phyloP scores from a whole-genome alignment of 495 filamentous ascomycete genomes.

The Penicillium diatomitis region DNA sequence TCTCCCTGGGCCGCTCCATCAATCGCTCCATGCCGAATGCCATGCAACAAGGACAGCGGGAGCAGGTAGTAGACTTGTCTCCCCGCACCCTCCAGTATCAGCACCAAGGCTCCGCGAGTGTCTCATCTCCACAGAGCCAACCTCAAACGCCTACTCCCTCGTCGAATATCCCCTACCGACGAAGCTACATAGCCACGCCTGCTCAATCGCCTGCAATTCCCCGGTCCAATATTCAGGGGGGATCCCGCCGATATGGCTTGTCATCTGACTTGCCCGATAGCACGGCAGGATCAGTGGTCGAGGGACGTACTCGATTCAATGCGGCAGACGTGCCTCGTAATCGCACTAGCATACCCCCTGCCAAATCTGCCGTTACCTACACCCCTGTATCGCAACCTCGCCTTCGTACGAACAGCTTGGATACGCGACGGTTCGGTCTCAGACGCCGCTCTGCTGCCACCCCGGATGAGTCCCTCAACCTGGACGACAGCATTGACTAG shows the following conservation, averaged over 20 bases:
- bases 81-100: slow-evolving; percentile 16
- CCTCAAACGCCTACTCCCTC: slow-evolving; percentile 32
- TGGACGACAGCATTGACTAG: slow-evolving; percentile 33
- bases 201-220: slow-evolving; percentile 33
- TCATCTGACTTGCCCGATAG: slow-evolving; percentile 19
- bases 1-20: slow-evolving; percentile 33
- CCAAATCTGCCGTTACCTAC: slow-evolving; percentile 32
- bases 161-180: slow-evolving; percentile 32
- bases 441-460: slow-evolving; percentile 25
- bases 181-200: slow-evolving; percentile 33
- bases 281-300: slow-evolving; percentile 10
- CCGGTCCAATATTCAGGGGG: slow-evolving; percentile 35
- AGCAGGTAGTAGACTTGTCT: slow-evolving; percentile 13
- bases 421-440: slow-evolving; percentile 29
- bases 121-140: slow-evolving; percentile 18
- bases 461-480: slow-evolving; percentile 20
- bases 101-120: slow-evolving; percentile 5
- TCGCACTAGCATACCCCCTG: slow-evolving; percentile 29
- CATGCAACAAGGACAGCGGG: slow-evolving; percentile 18
- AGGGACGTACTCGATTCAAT: slow-evolving; percentile 16
- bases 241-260: slow-evolving; percentile 38
- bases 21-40: slow-evolving; percentile 16
- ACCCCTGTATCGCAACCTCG: slow-evolving; percentile 34
- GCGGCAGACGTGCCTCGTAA: slow-evolving; percentile 24
- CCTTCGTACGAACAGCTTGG: slow-evolving; percentile 32